A percentile compares a stretch with the other conserved stretches of the same genome.
Conservation (phyloP, 2,329 filamentous ascomycete genomes). For the Monilinia fructicola region DNA sequence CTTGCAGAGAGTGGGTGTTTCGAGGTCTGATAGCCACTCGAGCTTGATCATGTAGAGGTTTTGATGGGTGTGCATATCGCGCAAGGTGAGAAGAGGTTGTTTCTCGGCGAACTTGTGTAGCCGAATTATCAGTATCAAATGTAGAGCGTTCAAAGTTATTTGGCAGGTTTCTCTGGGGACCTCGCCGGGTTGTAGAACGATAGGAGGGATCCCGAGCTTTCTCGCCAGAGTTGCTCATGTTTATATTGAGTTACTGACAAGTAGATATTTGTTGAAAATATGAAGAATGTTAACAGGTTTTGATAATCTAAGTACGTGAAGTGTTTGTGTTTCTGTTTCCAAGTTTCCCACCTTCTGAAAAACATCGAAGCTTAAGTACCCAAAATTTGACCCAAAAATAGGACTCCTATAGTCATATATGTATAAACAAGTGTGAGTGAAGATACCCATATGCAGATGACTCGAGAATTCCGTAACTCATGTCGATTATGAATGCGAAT, state of each 20-base stretch:
- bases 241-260: neutral
- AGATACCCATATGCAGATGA: neutral
- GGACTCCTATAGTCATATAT: neutral
- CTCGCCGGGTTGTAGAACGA: neutral
- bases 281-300: neutral
- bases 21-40: rapidly evolving
- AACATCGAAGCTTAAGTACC: neutral
- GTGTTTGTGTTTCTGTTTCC: neutral
- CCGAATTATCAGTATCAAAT: neutral
- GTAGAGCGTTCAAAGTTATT: neutral
- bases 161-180: neutral
- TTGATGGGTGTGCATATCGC: too few species aligned
- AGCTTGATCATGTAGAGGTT: too few species aligned
- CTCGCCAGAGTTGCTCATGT: neutral
- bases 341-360: neutral
- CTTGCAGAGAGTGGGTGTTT: neutral
- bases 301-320: neutral
- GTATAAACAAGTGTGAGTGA: neutral
- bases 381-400: neutral
- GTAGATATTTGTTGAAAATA: neutral
- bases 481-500: too few species aligned
- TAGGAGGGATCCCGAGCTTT: neutral
- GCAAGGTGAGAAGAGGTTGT: too few species aligned
- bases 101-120: neutral
- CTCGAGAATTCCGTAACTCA: neutral